Evolutionary conservation across 2,329 filamentous ascomycete genomes (phyloP).

Genomic region (Paracamarosporium sp.): DNA sequence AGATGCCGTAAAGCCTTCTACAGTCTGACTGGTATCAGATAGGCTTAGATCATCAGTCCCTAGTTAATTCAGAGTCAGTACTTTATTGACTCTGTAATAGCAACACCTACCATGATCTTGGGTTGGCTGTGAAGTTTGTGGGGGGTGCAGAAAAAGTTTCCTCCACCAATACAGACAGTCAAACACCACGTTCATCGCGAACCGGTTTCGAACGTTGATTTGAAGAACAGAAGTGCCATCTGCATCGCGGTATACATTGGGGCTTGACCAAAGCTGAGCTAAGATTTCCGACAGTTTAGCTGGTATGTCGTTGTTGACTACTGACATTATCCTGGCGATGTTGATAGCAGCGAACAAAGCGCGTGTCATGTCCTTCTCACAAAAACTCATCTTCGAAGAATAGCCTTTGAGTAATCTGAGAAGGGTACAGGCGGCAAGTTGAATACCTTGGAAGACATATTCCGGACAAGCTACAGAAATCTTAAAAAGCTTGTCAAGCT

Average conservation of each 20-base stretch:
- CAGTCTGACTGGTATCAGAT: neutral
- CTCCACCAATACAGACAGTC: neutral
- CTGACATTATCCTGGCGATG: neutral
- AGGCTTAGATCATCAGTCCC: neutral
- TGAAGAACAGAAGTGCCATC: neutral
- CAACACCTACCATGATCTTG: neutral
- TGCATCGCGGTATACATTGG: neutral
- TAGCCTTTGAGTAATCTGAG: neutral
- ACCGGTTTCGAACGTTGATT: neutral
- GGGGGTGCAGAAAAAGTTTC: neutral
- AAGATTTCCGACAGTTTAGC: neutral
- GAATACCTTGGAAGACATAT: neutral
- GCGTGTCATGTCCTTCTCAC: neutral
- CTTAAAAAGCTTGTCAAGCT: neutral
- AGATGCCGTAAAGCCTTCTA: neutral
- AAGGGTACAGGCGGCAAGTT: neutral
- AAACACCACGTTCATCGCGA: neutral
- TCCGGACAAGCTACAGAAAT: neutral
- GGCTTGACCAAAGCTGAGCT: neutral
- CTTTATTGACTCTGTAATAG: neutral
- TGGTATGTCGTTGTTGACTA: neutral
- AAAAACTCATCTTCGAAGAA: neutral
- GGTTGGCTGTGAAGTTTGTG: neutral
- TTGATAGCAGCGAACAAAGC: neutral
- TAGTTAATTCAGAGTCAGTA: neutral